These are phyloP conservation scores for Schizophyllum amplum DNA, from an alignment of 1,284 basidiomycete species.

Conservation along the genomic window DNA sequence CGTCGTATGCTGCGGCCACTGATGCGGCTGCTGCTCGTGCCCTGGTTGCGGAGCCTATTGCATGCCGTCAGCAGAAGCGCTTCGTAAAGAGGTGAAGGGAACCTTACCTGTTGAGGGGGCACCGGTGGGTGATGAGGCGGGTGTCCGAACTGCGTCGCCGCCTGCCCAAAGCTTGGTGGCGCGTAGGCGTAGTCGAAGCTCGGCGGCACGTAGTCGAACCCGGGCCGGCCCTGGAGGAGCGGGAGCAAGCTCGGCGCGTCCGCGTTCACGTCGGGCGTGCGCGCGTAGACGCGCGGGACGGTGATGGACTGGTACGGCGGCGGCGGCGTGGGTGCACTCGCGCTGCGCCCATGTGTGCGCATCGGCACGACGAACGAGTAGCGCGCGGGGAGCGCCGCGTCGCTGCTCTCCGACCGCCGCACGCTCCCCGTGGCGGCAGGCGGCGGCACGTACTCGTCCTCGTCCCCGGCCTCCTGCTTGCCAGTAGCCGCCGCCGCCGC, in stretches of 20 bases:
- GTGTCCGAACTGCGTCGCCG: background rate
- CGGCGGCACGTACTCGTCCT: background rate
- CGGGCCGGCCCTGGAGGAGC: background rate
- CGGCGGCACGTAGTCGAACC: background rate
- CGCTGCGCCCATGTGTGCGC: constrained; percentile 34
- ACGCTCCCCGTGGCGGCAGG: background rate
- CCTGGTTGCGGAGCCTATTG: background rate
- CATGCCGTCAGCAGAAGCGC: background rate
- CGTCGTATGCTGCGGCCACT: background rate
- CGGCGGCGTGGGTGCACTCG: constrained; percentile 47
- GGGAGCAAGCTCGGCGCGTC: background rate
- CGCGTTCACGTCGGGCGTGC: background rate
- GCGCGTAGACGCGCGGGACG: constrained; percentile 47
- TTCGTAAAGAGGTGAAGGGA: background rate
- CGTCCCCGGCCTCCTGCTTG: background rate
- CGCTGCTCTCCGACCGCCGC: background rate
- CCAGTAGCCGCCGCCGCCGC: background rate
- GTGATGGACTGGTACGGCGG: constrained; percentile 53
- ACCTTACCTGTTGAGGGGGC: too few relatives aligned
- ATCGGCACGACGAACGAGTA: constrained; percentile 5
- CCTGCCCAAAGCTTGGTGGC: background rate
- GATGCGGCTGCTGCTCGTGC: background rate
- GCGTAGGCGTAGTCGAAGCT: background rate
- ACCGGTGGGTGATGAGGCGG: too few relatives aligned
- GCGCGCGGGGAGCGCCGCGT: constrained; percentile 5